Evolutionary conservation across 2,329 filamentous ascomycete genomes (phyloP), one percentile per base, ranked within the genome.

Genomic region (Diplodia mutila): DNA sequence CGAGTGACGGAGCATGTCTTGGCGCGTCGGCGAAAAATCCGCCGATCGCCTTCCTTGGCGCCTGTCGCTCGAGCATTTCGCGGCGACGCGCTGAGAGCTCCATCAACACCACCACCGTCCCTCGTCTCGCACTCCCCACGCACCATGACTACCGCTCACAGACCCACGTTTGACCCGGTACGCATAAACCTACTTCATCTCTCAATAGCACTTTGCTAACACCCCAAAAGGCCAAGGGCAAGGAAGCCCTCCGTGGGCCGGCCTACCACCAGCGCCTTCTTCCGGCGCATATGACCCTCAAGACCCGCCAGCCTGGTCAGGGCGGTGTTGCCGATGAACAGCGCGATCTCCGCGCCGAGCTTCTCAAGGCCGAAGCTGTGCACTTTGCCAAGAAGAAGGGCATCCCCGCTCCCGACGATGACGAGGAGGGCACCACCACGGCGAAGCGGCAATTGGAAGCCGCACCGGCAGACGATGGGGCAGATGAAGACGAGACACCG

Each of bases 251-350:
- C 69, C 91, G 93, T 75, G 95, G 95, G 57, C 92, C 93, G 61
- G 94, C 93, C 73, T 98, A 97, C 83, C 95, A 99, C 78, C 94
- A 98, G 81, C 91, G 95, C 74, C 90, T 98, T 18, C 89, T 97
- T 16, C 94, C 95, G 39, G 95, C 95, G 37, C 91, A 99, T 80
- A 98, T 92, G 14, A 90, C 92, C 71, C 89, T 99, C 76, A 99
- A 99, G 82, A 91, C 90, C 77, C 88, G 90, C 69, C 88, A 95
- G 82, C 86, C 91, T n/a, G 94, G 93, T 53, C 95, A 99, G 82
- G 95, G 95, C 73, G 92, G 92, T 71, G 90, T 89, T 71, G 90
- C 90, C 42, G 93, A 96, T 71, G 80, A 85, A 72, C 82, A 85
- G 65, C 92, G 91, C 76, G 94, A 99, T 78, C 87, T 99, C 65